Base-by-base conservation (phyloP, 2,329 filamentous ascomycete genomes). In the Canariomyces notabilis region DNA sequence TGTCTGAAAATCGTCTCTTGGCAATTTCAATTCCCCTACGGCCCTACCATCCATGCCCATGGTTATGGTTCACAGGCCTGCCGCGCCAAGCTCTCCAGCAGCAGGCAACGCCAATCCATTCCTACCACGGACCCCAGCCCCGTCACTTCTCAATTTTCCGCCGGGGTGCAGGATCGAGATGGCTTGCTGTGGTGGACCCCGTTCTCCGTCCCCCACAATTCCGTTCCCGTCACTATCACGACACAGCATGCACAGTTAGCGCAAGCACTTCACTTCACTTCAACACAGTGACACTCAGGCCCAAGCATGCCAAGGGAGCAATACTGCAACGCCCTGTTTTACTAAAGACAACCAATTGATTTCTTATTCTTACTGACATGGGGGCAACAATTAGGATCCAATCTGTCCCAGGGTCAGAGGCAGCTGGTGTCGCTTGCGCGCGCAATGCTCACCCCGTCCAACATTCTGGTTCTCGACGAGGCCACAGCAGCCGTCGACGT, bases 401-500 rank as follows among this genome's bases (percentile, higher is more conserved):
- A 98, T 65, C 78, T 98, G 48, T 96, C 89, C 47, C 86, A 94
- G 64, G 93, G 93, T 40, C 94, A 98, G 68, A 83, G 91, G 43
- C 93, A 98, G 69, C 82, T 98, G 49, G 79, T 98, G 42, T 96
- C 90, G 15, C 77, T 98, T 37, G 93, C 94, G 33, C 88, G 93
- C 40, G 94, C 94, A 21, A 80, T 98, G 65, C 78, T 98, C 38
- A 94, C 91, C 5, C 93, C 93, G 12, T 95, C 88, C 68, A 97
- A 97, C 68, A 97, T 98, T 60, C 77, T 98, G 50, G 90, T 98
- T 2, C 77, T 98, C 21, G 93, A 98, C 64, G 93, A 98, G 76
- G 93, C 94, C 48, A 98, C 93, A 22, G 89, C 89, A 56, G 80
- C 75, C 19, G 79, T 84, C 9, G 80, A 85, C 61, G 73, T 85